Conservation (phyloP, 345 rosid species). For the Adansonia digitata region DNA sequence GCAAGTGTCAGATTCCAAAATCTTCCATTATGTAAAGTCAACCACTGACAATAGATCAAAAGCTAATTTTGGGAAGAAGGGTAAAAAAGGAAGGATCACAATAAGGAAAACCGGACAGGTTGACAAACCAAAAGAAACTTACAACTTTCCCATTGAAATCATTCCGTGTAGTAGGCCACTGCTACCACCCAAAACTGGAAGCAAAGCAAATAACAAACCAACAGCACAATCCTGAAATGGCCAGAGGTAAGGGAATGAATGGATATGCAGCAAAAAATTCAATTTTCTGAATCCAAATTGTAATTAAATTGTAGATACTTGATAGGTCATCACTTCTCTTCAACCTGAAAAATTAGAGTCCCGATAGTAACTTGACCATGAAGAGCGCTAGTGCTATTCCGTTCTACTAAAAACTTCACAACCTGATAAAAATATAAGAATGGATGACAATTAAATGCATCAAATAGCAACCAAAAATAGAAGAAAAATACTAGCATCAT, state of each 20-base stretch:
- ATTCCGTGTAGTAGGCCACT: conserved; percentile 83
- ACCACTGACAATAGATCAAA: conserved; percentile 1
- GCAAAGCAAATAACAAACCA: conserved; percentile 89
- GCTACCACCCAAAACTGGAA: conserved; percentile 94
- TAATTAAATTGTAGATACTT: background rate
- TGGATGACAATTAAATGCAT: conserved; percentile 5
- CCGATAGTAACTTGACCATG: conserved; percentile 99
- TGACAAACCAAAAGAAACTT: conserved; percentile 28
- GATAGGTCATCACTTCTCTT: conserved; percentile 5
- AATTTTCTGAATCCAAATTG: conserved; percentile 9
- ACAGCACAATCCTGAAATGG: conserved; percentile 86
- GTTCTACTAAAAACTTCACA: conserved; percentile 86
- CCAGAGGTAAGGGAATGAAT: conserved; percentile 15
- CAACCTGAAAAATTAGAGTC: conserved; percentile 95
- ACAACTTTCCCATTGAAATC: conserved; percentile 93
- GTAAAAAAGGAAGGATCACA: background rate
- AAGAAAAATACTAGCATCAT: conserved; percentile 5
- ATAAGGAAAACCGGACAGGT: background rate
- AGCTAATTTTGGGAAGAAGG: background rate
- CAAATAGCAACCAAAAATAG: conserved; percentile 5
- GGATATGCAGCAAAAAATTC: conserved; percentile 10
- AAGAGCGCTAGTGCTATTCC: conserved; percentile 62
- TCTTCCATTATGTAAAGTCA: conserved; percentile 7
- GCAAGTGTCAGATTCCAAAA: background rate
- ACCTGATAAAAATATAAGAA: conserved; percentile 44